Evolutionary conservation across 2,329 filamentous ascomycete genomes (phyloP), one percentile per base, ranked within the genome.

Genomic region (Penicillium aurantiogriseum): DNA sequence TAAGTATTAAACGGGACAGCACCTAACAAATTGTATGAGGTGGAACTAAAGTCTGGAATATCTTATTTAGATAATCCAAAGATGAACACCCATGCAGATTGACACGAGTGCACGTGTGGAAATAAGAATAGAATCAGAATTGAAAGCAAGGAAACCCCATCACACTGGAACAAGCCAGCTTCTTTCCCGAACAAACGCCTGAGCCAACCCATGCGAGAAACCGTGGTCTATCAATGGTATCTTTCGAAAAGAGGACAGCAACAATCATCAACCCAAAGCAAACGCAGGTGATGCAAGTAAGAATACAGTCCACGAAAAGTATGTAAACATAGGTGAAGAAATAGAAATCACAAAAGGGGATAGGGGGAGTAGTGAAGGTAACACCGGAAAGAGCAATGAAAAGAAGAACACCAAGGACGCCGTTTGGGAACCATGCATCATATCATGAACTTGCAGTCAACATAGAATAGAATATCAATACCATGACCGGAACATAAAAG

Each of bases 191-290:
- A 44, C 1, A 61, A 66, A 66, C 64, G 60, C 63, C 63, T 57
- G 60, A 62, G 54, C 64, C 63, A 57, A 31, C 48, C 48, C 56
- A 68, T 68, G 66, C 63, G 23, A 56, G 29, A 56, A 59, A 61
- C 60, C 60, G 59, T 66, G 58, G 59, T 74, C 70, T 74, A 74
- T 72, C 69, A 59, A 60, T 73, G 71, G 70, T 73, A 74, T 74
- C 71, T 70, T 62, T 61, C 59, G 54, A 59, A 54, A 57, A 54
- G 11, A 39, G 25, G 51, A 49, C 29, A 54, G 46, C 39, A 50
- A 36, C 36, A 48, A 57, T 33, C n/a, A 42, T 51, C 55, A 43
- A 39, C 61, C 47, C 52, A 31, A 36, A 48, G 21, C 45, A 53
- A 51, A 52, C 27, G 56, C 31, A 47, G 38, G 43, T 35, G 57